Evolutionary conservation across 345 rosid species (phyloP).

Genomic region (Salix udensis): DNA sequence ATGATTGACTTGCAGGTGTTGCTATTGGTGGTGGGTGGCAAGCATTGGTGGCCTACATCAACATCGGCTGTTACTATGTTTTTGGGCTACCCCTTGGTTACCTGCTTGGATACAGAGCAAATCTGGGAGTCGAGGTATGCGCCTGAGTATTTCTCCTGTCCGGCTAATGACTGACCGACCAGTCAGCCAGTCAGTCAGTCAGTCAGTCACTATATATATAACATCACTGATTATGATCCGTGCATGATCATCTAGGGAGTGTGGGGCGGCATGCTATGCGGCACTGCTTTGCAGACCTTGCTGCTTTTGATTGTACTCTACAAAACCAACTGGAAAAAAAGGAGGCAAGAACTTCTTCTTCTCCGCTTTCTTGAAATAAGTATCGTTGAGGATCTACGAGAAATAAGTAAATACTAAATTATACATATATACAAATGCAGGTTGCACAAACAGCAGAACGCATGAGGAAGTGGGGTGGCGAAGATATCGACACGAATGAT

Average conservation of each 20-base stretch:
- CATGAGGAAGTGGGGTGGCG: constrained; percentile 66
- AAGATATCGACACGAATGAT: constrained; percentile 8
- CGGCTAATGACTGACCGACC: no score
- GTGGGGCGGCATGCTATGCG: constrained; percentile 81
- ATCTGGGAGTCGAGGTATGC: constrained; percentile 59
- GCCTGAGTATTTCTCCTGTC: no score
- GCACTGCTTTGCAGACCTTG: constrained; percentile 65
- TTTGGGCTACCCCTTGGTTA: constrained; percentile 77
- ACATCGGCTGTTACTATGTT: constrained; percentile 63
- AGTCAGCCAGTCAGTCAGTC: no score
- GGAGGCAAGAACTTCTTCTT: constrained; percentile 44
- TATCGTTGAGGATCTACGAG: no score
- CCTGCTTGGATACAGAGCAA: constrained; percentile 59
- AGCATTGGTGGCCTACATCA: constrained; percentile 70
- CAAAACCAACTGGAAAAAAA: constrained; percentile 72
- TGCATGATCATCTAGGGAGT: constrained; percentile 42
- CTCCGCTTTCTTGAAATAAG: no score
- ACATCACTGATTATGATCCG: no score
- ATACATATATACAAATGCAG: constrained; percentile 20
- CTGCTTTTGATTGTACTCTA: constrained; percentile 48
- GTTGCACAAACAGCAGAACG: constrained; percentile 65
- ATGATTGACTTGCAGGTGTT: constrained; percentile 43
- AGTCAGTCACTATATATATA: no score
- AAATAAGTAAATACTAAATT: background rate
- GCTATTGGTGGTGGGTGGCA: constrained; percentile 94